Conservation (phyloP, 2,329 filamentous ascomycete genomes). For the Stromatinia cepivora region DNA sequence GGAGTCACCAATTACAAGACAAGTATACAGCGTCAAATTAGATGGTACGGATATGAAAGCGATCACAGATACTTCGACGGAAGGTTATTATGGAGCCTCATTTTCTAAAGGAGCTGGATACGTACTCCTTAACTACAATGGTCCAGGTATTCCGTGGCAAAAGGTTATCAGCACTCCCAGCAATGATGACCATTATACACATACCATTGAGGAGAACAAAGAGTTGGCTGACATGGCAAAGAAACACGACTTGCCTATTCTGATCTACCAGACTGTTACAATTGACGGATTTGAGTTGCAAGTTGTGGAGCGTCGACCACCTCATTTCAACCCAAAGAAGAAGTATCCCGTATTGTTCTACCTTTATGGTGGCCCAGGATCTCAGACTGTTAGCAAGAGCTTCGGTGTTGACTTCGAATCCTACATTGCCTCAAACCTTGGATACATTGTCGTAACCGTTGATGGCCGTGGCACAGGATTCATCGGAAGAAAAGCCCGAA, state of each 20-base stretch:
- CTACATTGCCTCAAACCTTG: constrained; percentile 80
- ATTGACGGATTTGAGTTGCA: constrained; percentile 74
- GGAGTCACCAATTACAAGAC: constrained; percentile 83
- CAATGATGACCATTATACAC: constrained; percentile 62
- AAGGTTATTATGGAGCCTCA: constrained; percentile 78
- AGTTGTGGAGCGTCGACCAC: constrained; percentile 80
- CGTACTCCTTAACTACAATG: constrained; percentile 78
- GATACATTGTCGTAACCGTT: constrained; percentile 92
- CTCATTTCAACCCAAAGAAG: constrained; percentile 80
- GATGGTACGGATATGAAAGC: constrained; percentile 72
- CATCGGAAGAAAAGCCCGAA: constrained; percentile 80
- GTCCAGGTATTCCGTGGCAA: constrained; percentile 86
- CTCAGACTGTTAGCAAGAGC: constrained; percentile 77
- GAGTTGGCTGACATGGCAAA: constrained; percentile 67
- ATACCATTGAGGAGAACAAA: constrained; percentile 76
- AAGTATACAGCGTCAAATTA: constrained; percentile 86
- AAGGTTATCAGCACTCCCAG: constrained; percentile 83
- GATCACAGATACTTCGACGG: constrained; percentile 69
- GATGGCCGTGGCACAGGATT: constrained; percentile 92
- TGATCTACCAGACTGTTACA: constrained; percentile 81
- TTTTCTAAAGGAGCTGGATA: constrained; percentile 84
- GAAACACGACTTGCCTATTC: constrained; percentile 77
- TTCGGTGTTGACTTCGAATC: constrained; percentile 89
- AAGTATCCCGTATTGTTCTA: constrained; percentile 94
- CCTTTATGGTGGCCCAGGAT: constrained; percentile 93